phyloP scores from a whole-genome alignment of 2,329 filamentous ascomycete genomes.

The Colletotrichum destructivum region DNA sequence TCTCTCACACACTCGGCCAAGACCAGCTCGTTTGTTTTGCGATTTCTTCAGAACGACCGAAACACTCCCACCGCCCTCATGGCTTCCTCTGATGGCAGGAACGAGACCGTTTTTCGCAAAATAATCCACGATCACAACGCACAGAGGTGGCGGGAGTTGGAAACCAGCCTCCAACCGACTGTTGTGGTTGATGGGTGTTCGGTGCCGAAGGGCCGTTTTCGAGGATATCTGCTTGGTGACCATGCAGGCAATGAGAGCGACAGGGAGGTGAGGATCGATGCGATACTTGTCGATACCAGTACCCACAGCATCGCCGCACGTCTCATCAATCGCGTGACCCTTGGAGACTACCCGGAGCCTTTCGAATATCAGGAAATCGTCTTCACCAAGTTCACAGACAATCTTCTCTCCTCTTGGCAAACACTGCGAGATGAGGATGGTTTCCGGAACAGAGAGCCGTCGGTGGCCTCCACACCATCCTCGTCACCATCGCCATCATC shows the following conservation, averaged over 20 bases:
- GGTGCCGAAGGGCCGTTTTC: neutral
- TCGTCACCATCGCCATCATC: neutral
- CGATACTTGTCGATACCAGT: neutral
- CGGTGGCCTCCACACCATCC: neutral
- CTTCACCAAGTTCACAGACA: conserved; percentile 11
- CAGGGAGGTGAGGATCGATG: conserved; percentile 8
- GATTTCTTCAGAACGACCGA: neutral
- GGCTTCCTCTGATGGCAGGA: neutral
- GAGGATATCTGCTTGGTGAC: neutral
- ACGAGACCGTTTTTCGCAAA: neutral
- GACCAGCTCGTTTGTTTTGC: no score
- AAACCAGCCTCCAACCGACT: neutral
- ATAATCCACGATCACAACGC: conserved; percentile 5
- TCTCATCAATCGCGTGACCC: conserved; percentile 1
- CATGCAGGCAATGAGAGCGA: neutral
- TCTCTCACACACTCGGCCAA: neutral
- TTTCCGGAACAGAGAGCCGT: neutral
- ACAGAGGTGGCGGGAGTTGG: neutral
- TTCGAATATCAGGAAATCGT: conserved; percentile 22
- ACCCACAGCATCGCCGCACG: conserved; percentile 3
- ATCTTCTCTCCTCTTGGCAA: conserved; percentile 5
- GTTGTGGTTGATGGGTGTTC: neutral
- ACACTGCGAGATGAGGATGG: conserved; percentile 25
- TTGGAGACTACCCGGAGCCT: neutral
- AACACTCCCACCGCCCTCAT: neutral